Conservation (phyloP, 192 early-diverging fungal species). For the Entomortierella chlamydospora region DNA sequence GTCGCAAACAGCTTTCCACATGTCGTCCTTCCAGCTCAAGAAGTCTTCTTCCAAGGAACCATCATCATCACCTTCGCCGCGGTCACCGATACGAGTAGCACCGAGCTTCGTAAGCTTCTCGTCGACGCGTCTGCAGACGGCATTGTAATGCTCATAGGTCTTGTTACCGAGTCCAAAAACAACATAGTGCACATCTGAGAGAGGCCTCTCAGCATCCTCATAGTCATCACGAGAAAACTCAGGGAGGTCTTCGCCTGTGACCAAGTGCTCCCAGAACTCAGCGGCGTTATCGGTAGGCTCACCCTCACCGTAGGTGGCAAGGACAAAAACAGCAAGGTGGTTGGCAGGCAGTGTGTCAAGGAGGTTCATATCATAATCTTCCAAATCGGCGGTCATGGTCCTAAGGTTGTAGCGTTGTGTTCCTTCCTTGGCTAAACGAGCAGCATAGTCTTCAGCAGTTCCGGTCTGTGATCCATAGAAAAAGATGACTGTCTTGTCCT, state of each 20-base stretch:
- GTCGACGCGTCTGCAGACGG: constrained; percentile 80
- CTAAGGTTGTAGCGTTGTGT: constrained; percentile 77
- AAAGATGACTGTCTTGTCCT: constrained; percentile 83
- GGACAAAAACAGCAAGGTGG: constrained; percentile 86
- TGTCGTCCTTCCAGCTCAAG: constrained; percentile 91
- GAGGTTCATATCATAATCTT: constrained; percentile 92
- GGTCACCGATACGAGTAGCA: constrained; percentile 76
- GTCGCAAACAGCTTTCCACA: constrained; percentile 81
- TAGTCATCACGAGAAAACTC: constrained; percentile 71
- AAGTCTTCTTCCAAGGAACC: constrained; percentile 96
- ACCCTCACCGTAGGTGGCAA: constrained; percentile 98
- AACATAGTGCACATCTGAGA: constrained; percentile 70
- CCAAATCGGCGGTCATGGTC: constrained; percentile 86
- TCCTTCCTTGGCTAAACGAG: constrained; percentile 88
- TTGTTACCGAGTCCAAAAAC: constrained; percentile 90
- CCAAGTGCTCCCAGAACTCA: constrained; percentile 89
- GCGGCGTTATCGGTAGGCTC: constrained; percentile 98
- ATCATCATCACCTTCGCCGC: constrained; percentile 98
- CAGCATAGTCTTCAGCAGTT: constrained; percentile 98
- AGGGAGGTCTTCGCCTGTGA: constrained; percentile 77
- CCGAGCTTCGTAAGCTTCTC: constrained; percentile 76
- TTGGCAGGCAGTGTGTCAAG: constrained; percentile 76
- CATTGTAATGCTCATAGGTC: constrained; percentile 93
- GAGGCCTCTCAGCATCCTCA: constrained; percentile 68
- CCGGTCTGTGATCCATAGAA: constrained; percentile 99